These are phyloP conservation scores for Malus asiatica DNA, from an alignment of 306 rosid genomes.

Conservation along the genomic window DNA sequence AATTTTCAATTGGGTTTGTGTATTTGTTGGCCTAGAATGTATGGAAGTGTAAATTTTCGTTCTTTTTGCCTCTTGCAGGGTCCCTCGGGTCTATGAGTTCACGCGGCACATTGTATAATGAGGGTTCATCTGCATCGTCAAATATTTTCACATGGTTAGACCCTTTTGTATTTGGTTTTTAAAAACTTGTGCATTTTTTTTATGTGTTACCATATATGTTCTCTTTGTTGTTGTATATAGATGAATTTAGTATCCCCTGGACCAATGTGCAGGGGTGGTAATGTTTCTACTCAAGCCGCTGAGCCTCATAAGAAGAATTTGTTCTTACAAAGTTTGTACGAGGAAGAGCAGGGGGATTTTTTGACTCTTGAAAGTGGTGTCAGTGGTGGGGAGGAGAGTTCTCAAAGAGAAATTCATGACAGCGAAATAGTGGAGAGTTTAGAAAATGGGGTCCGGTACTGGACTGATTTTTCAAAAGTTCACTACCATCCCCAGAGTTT, in stretches of 20 bases:
- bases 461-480: slow-evolving; percentile 96
- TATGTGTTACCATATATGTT: background rate
- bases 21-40: background rate
- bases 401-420: slow-evolving; percentile 43
- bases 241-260: slow-evolving; percentile 13
- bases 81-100: slow-evolving; percentile 87
- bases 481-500: slow-evolving; percentile 82
- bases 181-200: background rate
- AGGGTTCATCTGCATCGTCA: slow-evolving; percentile 35
- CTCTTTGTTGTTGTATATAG: background rate
- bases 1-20: background rate
- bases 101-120: slow-evolving; percentile 56
- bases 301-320: slow-evolving; percentile 51
- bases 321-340: slow-evolving; percentile 67
- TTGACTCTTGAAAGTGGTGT: slow-evolving; percentile 21
- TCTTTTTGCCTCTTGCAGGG: slow-evolving; percentile 41
- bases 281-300: slow-evolving; percentile 52
- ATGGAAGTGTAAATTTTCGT: background rate
- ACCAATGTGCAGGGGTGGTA: slow-evolving; percentile 65
- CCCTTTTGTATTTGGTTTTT: background rate
- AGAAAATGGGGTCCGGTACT: slow-evolving; percentile 58
- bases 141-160: slow-evolving; percentile 67
- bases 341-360: slow-evolving; percentile 43
- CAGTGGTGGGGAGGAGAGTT: slow-evolving; percentile 15
- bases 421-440: slow-evolving; percentile 51